Evolutionary conservation across 2,329 filamentous ascomycete genomes (phyloP), one percentile per base, ranked within the genome.

Genomic region (Aspergillus eucalypticola): DNA sequence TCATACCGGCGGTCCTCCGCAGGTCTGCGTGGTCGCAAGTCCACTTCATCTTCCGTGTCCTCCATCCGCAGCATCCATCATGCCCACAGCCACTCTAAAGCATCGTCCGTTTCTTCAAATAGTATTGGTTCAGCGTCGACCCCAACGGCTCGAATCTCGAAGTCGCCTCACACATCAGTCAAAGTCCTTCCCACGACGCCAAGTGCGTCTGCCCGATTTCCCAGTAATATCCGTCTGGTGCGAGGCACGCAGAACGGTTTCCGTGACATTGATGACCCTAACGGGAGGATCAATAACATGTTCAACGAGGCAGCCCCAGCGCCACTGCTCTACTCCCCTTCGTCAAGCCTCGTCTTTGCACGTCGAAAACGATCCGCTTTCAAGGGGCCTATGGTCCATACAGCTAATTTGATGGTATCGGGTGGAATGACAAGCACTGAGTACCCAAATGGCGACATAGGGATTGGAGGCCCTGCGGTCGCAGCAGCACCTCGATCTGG

Each of bases 101-200:
- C 95, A 0, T 96, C 91, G 0, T 97, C 92, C 0, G 95, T 92
- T 1, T 96, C 92, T 46, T 96, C 90, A 5, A 90, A 88, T 61
- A 88, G 87, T 21, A 89, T 89, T 0, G 87, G 89, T 3, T 88
- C 89, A 0, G 86, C 86, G 3, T 82, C 85, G 3, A 84, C 88
- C 17, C 89, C 89, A 38, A 89, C 88, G 70, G 89, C 86, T 15
- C 84, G 84, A 46, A 78, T 84, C 38, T 84, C 85, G 13, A 87
- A 90, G 23, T 93, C 89, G 3, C 94, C 95, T 1, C 92, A 97
- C 73, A 86, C 91, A 66, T 96, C 91, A 0, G 90, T 98, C 69
- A 98, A 98, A 78, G 90, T 98, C n/a, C 86, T 98, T 2, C 94
- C 95, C 1, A 91, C 91, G 0, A 96, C 93, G 0, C 94, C 94